Evolutionary conservation across 75 land plant species (phyloP), one percentile per base, ranked within the genome.

Genomic region (Chamaecyparis obtusa): DNA sequence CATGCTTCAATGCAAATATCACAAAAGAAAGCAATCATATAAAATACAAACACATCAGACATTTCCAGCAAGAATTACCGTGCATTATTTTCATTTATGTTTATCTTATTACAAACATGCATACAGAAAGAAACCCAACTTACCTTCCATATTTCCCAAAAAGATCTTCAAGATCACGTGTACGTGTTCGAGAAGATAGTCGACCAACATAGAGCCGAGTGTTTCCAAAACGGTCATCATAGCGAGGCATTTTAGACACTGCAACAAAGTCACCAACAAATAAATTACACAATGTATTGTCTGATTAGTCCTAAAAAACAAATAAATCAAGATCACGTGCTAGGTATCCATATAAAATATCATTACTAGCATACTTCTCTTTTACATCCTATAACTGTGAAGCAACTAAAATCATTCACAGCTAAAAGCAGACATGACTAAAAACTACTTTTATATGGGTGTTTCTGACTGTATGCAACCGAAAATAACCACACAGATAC

Each of bases 131-230:
- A 10, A 3, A 33, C 0, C 76, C 10, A 74, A 33, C 87, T 54
- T 89, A 97, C 99, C 99, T 97, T 51, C 99, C 99, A 88, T 97
- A 97, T 94, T 93, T 93, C 91, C 95, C 92, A 88, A 97, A 97
- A 41, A 97, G 88, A 80, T 91, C 91, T 81, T 97, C 97, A 51
- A 97, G 85, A 83, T 97, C 99, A 57, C 99, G 95, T 33, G 95
- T 90, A 5, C 99, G 92, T 0, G 97, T 94, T 15, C 99, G 89
- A 15, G 90, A 91, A 32, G 96, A 92, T 46, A 97, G 85, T 16
- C 91, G 99, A 36, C 99, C 99, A 44, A 97, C 97, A 86, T 95
- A 95, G 27, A 95, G 91, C 13, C 96, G 93, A 2, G 96, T 95
- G n/a, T 87, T 90, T 14, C 92, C 92, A 87, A 88, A 90, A 35